Evolutionary conservation across 208 protist genomes (phyloP).

Genomic region (Trypanosoma rangeli): DNA sequence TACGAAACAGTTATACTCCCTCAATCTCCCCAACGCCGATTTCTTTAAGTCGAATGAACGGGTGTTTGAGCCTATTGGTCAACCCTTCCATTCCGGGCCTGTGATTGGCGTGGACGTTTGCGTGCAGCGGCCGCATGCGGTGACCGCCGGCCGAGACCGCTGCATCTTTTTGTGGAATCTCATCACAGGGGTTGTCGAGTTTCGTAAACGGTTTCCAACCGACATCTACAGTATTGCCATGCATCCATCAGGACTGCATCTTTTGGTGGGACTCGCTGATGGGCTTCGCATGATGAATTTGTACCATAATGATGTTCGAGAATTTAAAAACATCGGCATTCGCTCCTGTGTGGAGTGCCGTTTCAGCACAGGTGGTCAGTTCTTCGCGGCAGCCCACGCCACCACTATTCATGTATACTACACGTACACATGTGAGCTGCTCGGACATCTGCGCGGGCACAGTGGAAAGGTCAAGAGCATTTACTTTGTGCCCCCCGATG

Average conservation of each 20-base stretch:
- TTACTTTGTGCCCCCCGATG: constrained; percentile 90
- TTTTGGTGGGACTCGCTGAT: constrained; percentile 95
- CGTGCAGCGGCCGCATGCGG: constrained; percentile 94
- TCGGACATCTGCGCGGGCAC: constrained; percentile 95
- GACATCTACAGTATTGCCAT: constrained; percentile 94
- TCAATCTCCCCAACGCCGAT: constrained; percentile 94
- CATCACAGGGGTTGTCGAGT: constrained; percentile 91
- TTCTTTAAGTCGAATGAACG: constrained; percentile 93
- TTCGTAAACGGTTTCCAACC: constrained; percentile 91
- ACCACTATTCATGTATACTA: constrained; percentile 96
- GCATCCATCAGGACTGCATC: constrained; percentile 94
- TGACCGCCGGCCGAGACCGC: constrained; percentile 91
- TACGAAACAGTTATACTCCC: constrained; percentile 92
- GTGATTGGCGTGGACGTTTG: constrained; percentile 93
- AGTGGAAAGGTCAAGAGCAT: constrained; percentile 92
- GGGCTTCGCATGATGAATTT: constrained; percentile 96
- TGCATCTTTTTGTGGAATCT: constrained; percentile 96
- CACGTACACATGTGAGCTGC: constrained; percentile 94
- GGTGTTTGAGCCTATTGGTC: constrained; percentile 89
- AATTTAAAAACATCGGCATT: constrained; percentile 94
- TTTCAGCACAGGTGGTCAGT: constrained; percentile 96
- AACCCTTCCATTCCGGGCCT: constrained; percentile 89
- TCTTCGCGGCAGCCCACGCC: constrained; percentile 95
- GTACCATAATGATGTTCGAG: constrained; percentile 94
- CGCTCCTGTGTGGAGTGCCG: constrained; percentile 89